phyloP scores from a whole-genome alignment of 495 filamentous ascomycete genomes.

The Xylaria venustula region DNA sequence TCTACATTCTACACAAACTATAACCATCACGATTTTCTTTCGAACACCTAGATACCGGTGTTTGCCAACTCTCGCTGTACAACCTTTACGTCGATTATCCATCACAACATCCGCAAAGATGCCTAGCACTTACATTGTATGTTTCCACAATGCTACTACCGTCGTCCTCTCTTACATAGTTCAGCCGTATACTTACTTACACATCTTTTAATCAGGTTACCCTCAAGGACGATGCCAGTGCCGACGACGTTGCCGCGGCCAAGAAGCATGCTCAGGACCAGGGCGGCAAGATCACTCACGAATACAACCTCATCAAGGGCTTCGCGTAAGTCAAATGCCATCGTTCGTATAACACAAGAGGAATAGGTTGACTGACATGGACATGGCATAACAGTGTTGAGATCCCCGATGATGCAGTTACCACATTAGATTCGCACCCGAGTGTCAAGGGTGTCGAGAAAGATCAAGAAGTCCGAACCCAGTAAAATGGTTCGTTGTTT shows the following conservation, averaged over 20 bases:
- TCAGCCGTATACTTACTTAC: background rate
- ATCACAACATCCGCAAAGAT: slow-evolving; percentile 45
- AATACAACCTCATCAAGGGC: slow-evolving; percentile 83
- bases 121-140: slow-evolving; percentile 73
- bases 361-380: background rate
- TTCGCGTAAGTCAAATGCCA: slow-evolving; percentile 67
- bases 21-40: background rate
- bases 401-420: slow-evolving; percentile 64
- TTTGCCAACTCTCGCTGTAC: background rate
- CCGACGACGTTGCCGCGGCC: slow-evolving; percentile 65
- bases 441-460: slow-evolving; percentile 71
- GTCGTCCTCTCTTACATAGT: background rate
- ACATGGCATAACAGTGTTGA: slow-evolving; percentile 57
- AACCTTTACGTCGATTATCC: slow-evolving; percentile 16
- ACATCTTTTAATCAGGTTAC: slow-evolving; percentile 59
- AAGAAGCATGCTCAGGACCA: slow-evolving; percentile 67
- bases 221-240: slow-evolving; percentile 62
- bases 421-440: slow-evolving; percentile 60
- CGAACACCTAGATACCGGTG: background rate
- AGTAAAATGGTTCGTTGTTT: slow-evolving; percentile 49
- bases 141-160: slow-evolving; percentile 18
- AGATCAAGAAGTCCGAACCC: slow-evolving; percentile 68
- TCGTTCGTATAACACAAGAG: no score
- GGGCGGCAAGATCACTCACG: slow-evolving; percentile 78
- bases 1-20: background rate